Evolutionary conservation across 805 yeast species (phyloP).

Genomic region (Candida piceae): DNA sequence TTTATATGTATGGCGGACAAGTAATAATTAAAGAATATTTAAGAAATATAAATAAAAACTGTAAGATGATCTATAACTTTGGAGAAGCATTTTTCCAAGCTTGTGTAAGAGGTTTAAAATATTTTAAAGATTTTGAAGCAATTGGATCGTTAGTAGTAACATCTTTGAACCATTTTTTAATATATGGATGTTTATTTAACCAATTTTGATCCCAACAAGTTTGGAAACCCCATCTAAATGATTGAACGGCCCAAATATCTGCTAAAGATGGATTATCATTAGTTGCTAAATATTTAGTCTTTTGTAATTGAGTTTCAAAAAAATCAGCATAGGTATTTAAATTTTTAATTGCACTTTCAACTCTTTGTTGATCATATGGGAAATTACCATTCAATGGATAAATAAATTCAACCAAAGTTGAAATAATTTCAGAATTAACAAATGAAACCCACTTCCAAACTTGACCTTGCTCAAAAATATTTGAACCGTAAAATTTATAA

Average conservation of each 20-base stretch:
- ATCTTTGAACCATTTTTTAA: conserved; percentile 42
- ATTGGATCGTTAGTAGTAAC: conserved; percentile 31
- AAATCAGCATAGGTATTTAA: conserved; percentile 6
- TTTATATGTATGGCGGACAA: background rate
- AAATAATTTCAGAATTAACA: conserved; percentile 59
- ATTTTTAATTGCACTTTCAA: conserved; percentile 11
- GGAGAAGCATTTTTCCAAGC: conserved; percentile 12
- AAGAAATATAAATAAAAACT: no score
- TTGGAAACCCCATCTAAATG: conserved; percentile 37
- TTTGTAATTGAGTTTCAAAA: conserved; percentile 31
- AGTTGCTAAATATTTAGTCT: conserved; percentile 11
- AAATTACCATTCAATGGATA: conserved; percentile 51
- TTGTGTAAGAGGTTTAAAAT: conserved; percentile 10
- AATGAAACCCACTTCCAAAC: conserved; percentile 74
- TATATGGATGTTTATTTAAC: conserved; percentile 39
- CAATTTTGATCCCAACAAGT: conserved; percentile 40
- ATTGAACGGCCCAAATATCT: conserved; percentile 33
- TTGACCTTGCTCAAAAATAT: conserved; percentile 52
- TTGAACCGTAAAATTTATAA: conserved; percentile 49
- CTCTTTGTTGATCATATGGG: conserved; percentile 63
- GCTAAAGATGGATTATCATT: conserved; percentile 32
- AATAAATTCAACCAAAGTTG: conserved; percentile 42
- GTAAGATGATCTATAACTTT: conserved; percentile 4
- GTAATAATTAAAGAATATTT: no score
- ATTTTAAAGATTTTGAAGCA: conserved; percentile 14